Percentiles rank a stretch among this genome's conserved stretches.
phyloP scores from a whole-genome alignment of 192 early-diverging fungal genomes.

The Podila horticola region DNA sequence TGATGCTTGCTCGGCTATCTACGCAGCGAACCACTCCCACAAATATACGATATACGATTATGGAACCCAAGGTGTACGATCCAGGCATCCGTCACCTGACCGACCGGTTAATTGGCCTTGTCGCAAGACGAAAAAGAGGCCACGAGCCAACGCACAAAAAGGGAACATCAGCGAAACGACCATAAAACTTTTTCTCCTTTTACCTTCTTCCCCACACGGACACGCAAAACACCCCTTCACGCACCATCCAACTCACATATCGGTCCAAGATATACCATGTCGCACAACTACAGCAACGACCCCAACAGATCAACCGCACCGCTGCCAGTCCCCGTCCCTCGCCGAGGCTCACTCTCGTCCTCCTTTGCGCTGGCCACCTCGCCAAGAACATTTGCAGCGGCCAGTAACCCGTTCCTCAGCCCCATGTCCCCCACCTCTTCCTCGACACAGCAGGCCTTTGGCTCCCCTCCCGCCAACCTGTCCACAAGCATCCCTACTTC shows the following conservation, averaged over 20 bases:
- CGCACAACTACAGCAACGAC: constrained; percentile 4
- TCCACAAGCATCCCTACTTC: constrained; percentile 18
- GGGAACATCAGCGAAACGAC: not conserved
- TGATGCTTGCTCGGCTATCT: no score
- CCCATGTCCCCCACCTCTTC: not conserved
- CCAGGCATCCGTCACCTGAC: no score
- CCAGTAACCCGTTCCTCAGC: no score
- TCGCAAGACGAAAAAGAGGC: not conserved
- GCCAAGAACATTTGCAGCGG: no score
- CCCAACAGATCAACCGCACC: not conserved
- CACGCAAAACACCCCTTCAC: not conserved
- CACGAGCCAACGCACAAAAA: not conserved
- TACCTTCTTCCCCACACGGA: not conserved
- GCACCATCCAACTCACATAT: constrained; percentile 1
- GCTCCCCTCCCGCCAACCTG: constrained; percentile 13
- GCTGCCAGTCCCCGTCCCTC: not conserved
- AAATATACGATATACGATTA: no score
- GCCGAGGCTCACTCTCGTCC: not conserved
- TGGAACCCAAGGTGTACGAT: no score
- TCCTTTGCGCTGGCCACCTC: no score
- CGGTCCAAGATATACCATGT: constrained; percentile 15
- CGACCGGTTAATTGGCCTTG: no score
- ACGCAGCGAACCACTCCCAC: no score
- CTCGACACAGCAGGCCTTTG: not conserved
- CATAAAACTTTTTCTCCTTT: not conserved